A percentile compares a stretch with the other conserved stretches of the same genome.
Conservation (phyloP, 1,139 yeast species). For the Debaryomycetaceae sp. region DNA sequence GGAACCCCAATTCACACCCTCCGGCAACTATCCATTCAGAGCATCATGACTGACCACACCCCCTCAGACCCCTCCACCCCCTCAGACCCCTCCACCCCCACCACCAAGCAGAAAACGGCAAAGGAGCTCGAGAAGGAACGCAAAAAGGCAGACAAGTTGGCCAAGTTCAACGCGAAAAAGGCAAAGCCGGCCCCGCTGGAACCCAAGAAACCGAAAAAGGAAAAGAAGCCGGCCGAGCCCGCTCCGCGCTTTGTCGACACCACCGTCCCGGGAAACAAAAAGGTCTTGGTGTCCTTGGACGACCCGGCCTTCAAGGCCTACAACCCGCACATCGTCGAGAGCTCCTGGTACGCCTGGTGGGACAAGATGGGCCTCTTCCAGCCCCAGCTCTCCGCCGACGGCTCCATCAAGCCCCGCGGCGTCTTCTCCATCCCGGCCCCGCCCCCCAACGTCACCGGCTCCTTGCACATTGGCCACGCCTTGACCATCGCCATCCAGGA, state of each 20-base stretch:
- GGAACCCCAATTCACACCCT: too few relatives aligned
- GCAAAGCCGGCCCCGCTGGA: slow-evolving; percentile 40
- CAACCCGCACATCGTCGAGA: slow-evolving; percentile 85
- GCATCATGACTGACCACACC: too few relatives aligned
- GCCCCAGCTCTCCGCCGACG: slow-evolving; percentile 73
- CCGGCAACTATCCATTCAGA: too few relatives aligned
- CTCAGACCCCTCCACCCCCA: too few relatives aligned
- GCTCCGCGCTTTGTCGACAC: slow-evolving; percentile 74
- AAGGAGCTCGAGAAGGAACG: slow-evolving; percentile 85
- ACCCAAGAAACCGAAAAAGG: slow-evolving; percentile 59
- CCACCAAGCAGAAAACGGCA: slow-evolving; percentile 47
- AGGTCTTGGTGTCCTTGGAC: slow-evolving; percentile 70
- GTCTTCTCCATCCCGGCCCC: slow-evolving; percentile 89
- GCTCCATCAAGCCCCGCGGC: slow-evolving; percentile 73
- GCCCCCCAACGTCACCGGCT: slow-evolving; percentile 98
- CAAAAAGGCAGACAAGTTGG: slow-evolving; percentile 93
- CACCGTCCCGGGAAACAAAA: slow-evolving; percentile 86
- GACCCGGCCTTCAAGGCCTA: slow-evolving; percentile 93
- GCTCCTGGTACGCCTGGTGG: slow-evolving; percentile 99
- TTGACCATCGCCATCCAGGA: slow-evolving; percentile 93
- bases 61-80: too few relatives aligned
- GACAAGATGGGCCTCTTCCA: slow-evolving; percentile 74
- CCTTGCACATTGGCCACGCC: slow-evolving; percentile 97
- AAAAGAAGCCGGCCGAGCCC: slow-evolving; percentile 59
- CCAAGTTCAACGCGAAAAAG: slow-evolving; percentile 89